Evolutionary conservation across 148 eudicot species (phyloP), one percentile per base, ranked within the genome.

Genomic region (Fallopia convolvulus): DNA sequence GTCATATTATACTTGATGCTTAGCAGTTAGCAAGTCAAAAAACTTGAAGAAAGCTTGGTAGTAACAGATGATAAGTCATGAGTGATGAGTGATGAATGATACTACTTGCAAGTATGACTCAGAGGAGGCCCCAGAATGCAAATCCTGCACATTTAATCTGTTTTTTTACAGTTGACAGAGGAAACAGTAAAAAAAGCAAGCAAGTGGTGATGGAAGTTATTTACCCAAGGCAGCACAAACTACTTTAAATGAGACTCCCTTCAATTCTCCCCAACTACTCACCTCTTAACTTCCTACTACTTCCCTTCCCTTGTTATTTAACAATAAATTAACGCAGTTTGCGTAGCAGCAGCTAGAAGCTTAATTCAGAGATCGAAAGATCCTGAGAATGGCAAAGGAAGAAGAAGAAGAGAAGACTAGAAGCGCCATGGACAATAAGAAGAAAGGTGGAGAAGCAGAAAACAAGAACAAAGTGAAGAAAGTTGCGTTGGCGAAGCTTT

Each of bases 401-500:
- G n/a, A 52, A 52, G 56, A 52, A 52, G n/a, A 17, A 52, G 56
- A 36, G 39, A 36, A 36, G 39, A 36, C 39, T 2, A 36, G 3
- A 52, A 52, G 0, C 33, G 66, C 66, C 66, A 58, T 58, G 66
- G 66, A 58, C 10, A n/a, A 6, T 0, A 58, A 58, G 66, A 6
- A 58, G 0, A 58, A 20, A 32, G 10, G 10, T 0, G 52, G 15
- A 48, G 52, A 48, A 48, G 15, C 11, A 33, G 36, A 52, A 52
- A 2, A 52, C n/a, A 63, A 23, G 39, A 30, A 10, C 17, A 63
- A 63, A 4, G 53, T 40, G 32, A n/a, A 61, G 9, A 76, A 58
- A 48, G 91, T 93, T 7, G 6, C 87, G 0, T 58, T 91, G n/a
- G 13, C 79, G 0, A 91, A 89, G 48, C 80, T 93, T 4, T 90